phyloP scores from a whole-genome alignment of 2,329 filamentous ascomycete genomes.

The Xylaria hypoxylon region DNA sequence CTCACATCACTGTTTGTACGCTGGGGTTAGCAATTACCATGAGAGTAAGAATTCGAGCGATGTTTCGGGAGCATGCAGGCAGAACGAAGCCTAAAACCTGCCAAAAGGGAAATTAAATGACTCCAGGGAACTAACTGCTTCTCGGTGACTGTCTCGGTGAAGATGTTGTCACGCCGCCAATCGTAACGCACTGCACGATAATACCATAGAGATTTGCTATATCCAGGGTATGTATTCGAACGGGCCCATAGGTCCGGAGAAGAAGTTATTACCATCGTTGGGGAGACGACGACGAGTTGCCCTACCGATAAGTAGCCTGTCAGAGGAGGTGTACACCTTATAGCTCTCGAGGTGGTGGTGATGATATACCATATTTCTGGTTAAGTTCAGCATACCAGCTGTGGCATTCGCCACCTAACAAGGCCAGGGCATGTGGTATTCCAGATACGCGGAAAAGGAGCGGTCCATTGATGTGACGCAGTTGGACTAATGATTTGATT shows the following conservation, averaged over 20 bases:
- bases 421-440: conserved; percentile 44
- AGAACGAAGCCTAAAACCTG: too few relatives aligned
- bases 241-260: conserved; percentile 32
- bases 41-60: too few relatives aligned
- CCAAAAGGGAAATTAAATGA: too few relatives aligned
- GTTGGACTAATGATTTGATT: conserved; percentile 17
- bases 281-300: conserved; percentile 23
- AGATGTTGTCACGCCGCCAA: conserved; percentile 63
- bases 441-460: conserved; percentile 41
- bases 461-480: conserved; percentile 45
- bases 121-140: conserved; percentile 52
- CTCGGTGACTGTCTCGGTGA: conserved; percentile 62
- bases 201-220: conserved; percentile 58
- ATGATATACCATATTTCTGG: conserved; percentile 46
- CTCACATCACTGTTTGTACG: conserved; percentile 47
- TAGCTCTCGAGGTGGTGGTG: neutral
- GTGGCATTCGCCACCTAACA: conserved; percentile 41
- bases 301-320: conserved; percentile 17
- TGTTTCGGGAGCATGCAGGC: too few relatives aligned
- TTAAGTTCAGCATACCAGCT: conserved; percentile 47
- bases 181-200: conserved; percentile 58
- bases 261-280: conserved; percentile 31
- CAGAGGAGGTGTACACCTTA: neutral
- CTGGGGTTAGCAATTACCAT: too few relatives aligned
- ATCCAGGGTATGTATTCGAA: conserved; percentile 55